A percentile compares a stretch with the other conserved stretches of the same genome.
phyloP scores from a whole-genome alignment of 352 stramenopile species.

The Phytopythium delawarense region DNA sequence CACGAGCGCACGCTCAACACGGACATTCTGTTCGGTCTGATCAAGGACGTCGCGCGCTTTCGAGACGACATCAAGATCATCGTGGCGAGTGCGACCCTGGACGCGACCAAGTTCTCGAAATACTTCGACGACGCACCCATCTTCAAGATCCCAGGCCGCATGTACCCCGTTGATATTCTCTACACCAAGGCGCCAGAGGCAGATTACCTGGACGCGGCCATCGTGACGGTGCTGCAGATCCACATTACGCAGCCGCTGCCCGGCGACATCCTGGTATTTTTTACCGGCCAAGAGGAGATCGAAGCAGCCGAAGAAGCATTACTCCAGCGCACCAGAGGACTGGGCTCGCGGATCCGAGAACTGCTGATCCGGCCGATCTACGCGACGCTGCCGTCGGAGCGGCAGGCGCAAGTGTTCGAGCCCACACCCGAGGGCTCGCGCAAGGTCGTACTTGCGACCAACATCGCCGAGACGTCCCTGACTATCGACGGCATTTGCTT shows the following conservation, averaged over 20 bases:
- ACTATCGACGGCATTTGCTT: slow-evolving; percentile 99
- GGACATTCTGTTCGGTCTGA: slow-evolving; percentile 98
- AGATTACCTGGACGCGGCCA: slow-evolving; percentile 98
- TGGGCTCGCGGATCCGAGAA: slow-evolving; percentile 97
- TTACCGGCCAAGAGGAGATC: slow-evolving; percentile 99
- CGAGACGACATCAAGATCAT: slow-evolving; percentile 98
- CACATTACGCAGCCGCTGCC: slow-evolving; percentile 95
- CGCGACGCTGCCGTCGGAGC: slow-evolving; percentile 95
- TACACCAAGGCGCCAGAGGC: slow-evolving; percentile 98
- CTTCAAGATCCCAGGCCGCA: slow-evolving; percentile 98
- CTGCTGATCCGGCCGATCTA: slow-evolving; percentile 99
- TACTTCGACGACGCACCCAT: slow-evolving; percentile 99
- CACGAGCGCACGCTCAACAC: slow-evolving; percentile 98
- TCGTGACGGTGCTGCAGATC: slow-evolving; percentile 98
- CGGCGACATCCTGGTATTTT: slow-evolving; percentile 99
- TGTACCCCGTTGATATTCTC: slow-evolving; percentile 95
- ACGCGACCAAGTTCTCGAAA: slow-evolving; percentile 98
- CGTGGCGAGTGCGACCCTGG: slow-evolving; percentile 95
- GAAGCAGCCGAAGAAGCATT: slow-evolving; percentile 97
- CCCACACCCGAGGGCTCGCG: slow-evolving; percentile 92
- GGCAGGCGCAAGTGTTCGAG: slow-evolving; percentile 99
- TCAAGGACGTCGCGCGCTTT: slow-evolving; percentile 98
- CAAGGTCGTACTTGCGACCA: slow-evolving; percentile 99
- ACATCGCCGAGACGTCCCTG: slow-evolving; percentile 99
- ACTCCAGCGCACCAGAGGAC: slow-evolving; percentile 86